Evolutionary conservation across 2,329 filamentous ascomycete species (phyloP), one percentile per base, ranked within the genome.

Genomic region (Botrytis deweyae): DNA sequence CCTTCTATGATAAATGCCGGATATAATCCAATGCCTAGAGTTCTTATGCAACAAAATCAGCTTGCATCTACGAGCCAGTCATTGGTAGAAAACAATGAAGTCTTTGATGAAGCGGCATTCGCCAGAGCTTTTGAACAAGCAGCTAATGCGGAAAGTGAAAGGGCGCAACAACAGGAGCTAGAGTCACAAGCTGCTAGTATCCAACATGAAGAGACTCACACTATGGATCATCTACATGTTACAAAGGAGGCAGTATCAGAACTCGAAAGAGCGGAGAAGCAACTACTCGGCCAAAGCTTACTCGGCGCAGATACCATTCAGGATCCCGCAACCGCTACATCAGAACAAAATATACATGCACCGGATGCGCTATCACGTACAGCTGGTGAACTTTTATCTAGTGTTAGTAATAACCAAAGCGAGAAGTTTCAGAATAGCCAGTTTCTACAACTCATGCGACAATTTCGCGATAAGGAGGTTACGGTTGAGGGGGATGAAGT

Each of bases 381-480:
- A 1, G 93, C 93, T 8, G 90, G 88, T 25, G 86, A 91, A 74
- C 85, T 97, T 6, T 85, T 96, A 8, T 86, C 91, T 72, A 90
- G 89, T 55, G 88, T 97, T 20, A 86, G 88, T 33, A 85, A 90
- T 78, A 91, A 95, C 77, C 87, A 89, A 74, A 91, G 88, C 72
- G 84, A 89, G 65, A 95, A 95, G 80, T 96, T 96, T 82, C 89
- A 90, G 78, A 89, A 94, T 79, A 95, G 92, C 77, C 88, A 88
- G 74, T 97, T 97, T 79, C 83, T 95, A 0, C 86, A 88, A 6
- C 84, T 97, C 64, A 96, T 97, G 93, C 88, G 92, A 42, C 88
- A 89, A 74, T 88, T 96, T 72, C 88, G 91, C 70, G 90, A 93
- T 79, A 86, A 88, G 72, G 90, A 96, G 83, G 89, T 94, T 22